A percentile compares a stretch with the other conserved stretches of the same genome.
Evolutionary conservation across 768 basidiomycete species (phyloP).

Genomic region (Coprinopsis marcescibilis): DNA sequence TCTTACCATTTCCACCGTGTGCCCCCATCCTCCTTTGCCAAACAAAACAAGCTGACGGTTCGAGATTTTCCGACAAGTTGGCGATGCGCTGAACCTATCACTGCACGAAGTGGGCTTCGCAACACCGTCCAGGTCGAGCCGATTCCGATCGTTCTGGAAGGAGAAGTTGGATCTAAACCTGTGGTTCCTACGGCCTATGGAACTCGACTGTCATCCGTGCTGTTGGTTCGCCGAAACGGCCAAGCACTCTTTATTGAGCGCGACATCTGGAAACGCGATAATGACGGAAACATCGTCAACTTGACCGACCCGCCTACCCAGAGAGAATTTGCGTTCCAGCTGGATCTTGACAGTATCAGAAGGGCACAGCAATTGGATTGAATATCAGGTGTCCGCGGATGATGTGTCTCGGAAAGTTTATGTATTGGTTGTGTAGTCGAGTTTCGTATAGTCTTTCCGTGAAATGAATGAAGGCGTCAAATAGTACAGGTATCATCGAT

Average conservation of each 20-base stretch:
- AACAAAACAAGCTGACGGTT: too few relatives aligned
- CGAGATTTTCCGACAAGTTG: slow-evolving; percentile 32
- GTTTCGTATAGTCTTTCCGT: neutral
- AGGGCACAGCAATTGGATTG: too few relatives aligned
- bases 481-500: too few relatives aligned
- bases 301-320: slow-evolving; percentile 37
- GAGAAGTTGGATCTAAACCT: slow-evolving; percentile 14
- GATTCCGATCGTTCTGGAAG: slow-evolving; percentile 31
- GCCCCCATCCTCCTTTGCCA: too few relatives aligned
- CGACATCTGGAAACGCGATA: slow-evolving; percentile 53
- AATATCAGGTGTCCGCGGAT: neutral
- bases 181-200: slow-evolving; percentile 39
- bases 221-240: slow-evolving; percentile 59
- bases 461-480: too few relatives aligned
- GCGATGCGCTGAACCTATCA: slow-evolving; percentile 38
- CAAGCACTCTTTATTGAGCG: slow-evolving; percentile 64
- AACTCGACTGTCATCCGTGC: slow-evolving; percentile 68
- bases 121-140: slow-evolving; percentile 62
- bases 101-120: slow-evolving; percentile 47
- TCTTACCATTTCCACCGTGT: too few relatives aligned
- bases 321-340: slow-evolving; percentile 48
- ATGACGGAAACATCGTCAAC: slow-evolving; percentile 28
- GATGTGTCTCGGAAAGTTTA: neutral
- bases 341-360: slow-evolving; percentile 16
- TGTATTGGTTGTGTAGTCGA: neutral